Conservation (phyloP, 768 basidiomycete species). For the Lentinula boryana region DNA sequence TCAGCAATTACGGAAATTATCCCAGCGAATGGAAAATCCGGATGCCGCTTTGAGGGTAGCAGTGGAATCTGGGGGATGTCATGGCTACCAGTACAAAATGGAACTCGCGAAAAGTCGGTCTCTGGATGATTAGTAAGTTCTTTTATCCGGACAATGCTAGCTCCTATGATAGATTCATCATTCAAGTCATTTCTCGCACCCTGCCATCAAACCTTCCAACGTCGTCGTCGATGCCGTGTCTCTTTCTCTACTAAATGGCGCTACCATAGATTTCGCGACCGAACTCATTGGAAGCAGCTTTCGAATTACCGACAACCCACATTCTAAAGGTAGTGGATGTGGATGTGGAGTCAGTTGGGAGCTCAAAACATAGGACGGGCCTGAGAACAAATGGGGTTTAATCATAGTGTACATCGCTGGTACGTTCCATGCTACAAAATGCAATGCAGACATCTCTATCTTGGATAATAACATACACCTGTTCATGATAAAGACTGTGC, state of each 20-base stretch:
- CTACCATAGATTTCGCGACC: conserved; percentile 86
- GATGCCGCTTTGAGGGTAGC: conserved; percentile 70
- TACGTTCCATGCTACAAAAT: background rate
- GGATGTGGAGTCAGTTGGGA: conserved; percentile 98
- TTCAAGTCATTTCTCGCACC: conserved; percentile 65
- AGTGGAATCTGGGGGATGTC: conserved; percentile 94
- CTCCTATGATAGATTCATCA: background rate
- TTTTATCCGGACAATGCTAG: background rate
- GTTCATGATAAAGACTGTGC: background rate
- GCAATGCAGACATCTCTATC: background rate
- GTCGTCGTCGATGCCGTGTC: conserved; percentile 86
- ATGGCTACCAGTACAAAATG: conserved; percentile 96
- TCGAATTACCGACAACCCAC: conserved; percentile 77
- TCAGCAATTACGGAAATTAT: conserved; percentile 75
- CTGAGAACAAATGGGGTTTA: background rate
- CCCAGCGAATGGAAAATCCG: conserved; percentile 55
- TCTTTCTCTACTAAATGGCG: conserved; percentile 77
- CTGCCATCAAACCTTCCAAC: conserved; percentile 63
- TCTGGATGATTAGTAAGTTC: conserved; percentile 81
- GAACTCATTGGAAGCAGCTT: conserved; percentile 95
- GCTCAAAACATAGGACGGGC: conserved; percentile 42
- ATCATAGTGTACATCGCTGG: background rate
- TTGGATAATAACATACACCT: too few species aligned
- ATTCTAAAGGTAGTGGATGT: conserved; percentile 84
- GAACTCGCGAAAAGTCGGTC: conserved; percentile 58